A percentile compares a stretch with the other conserved stretches of the same genome.
phyloP scores from a whole-genome alignment of 2,329 filamentous ascomycete genomes.

The Fusarium annulatum region DNA sequence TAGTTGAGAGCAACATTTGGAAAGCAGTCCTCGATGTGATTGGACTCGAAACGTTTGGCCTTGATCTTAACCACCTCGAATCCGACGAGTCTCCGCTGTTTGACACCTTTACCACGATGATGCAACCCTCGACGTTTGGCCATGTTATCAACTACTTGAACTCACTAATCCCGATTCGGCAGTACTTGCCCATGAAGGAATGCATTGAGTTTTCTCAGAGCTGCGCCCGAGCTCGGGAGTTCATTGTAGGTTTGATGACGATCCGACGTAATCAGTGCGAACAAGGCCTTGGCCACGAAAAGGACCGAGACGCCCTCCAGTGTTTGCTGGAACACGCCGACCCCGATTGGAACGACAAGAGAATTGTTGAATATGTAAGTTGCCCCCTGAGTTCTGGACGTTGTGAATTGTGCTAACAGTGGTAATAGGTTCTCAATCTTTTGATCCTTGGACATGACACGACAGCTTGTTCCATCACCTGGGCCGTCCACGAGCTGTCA shows the following conservation, averaged over 20 bases:
- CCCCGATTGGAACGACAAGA: conserved; percentile 38
- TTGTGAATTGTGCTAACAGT: conserved; percentile 37
- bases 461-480: conserved; percentile 56
- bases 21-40: conserved; percentile 51
- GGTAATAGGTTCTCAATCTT: conserved; percentile 56
- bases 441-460: conserved; percentile 59
- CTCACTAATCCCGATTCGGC: conserved; percentile 50
- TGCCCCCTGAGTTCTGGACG: background rate
- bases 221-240: conserved; percentile 45
- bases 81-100: conserved; percentile 41
- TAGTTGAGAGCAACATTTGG: conserved; percentile 47
- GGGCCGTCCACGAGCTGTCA: conserved; percentile 56
- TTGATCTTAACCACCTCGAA: conserved; percentile 51
- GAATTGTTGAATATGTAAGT: conserved; percentile 46
- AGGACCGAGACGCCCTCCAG: conserved; percentile 43
- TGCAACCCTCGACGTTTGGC: conserved; percentile 41
- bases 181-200: conserved; percentile 50
- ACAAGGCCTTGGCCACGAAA: background rate
- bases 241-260: conserved; percentile 42
- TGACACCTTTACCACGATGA: conserved; percentile 37
- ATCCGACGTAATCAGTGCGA: conserved; percentile 5
- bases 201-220: conserved; percentile 51
- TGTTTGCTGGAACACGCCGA: conserved; percentile 50
- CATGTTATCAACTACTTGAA: conserved; percentile 49
- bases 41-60: conserved; percentile 48